A percentile compares a stretch with the other conserved stretches of the same genome.
Evolutionary conservation across 1,284 basidiomycete species (phyloP).

Genomic region (Sphagnurus paluster): DNA sequence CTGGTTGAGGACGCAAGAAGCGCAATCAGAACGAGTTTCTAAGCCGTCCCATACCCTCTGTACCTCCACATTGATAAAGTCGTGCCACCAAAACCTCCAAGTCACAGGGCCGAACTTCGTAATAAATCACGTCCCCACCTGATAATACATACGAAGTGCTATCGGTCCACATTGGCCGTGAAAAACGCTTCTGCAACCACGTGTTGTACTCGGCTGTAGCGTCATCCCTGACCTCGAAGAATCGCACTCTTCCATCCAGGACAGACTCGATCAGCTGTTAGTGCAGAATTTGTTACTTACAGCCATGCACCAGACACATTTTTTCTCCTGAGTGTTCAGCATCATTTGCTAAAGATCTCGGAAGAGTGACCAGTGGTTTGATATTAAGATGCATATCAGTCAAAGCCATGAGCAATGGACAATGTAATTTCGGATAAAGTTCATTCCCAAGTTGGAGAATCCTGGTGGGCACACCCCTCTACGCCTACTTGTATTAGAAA

Average conservation of each 20-base stretch:
- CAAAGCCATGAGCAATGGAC: too few relatives aligned
- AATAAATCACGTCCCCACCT: constrained; percentile 39
- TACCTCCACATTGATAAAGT: constrained; percentile 37
- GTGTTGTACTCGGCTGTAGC: constrained; percentile 44
- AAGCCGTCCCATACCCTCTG: constrained; percentile 21
- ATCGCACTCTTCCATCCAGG: constrained; percentile 42
- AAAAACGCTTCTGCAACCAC: constrained; percentile 46
- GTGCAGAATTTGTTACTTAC: too few relatives aligned
- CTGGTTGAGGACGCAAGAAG: constrained; percentile 10
- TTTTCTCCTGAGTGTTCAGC: constrained; percentile 36
- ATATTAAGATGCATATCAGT: too few relatives aligned
- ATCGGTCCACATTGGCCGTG: constrained; percentile 45
- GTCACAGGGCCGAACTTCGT: constrained; percentile 50
- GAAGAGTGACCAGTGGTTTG: constrained; percentile 57
- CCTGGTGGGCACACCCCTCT: too few relatives aligned
- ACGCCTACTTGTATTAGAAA: too few relatives aligned
- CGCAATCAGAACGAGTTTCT: constrained; percentile 15
- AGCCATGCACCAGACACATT: constrained; percentile 10
- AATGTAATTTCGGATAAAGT: too few relatives aligned
- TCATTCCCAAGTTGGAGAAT: constrained; percentile 56
- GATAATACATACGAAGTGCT: constrained; percentile 55
- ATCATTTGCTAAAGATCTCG: constrained; percentile 51
- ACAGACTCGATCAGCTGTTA: constrained; percentile 50
- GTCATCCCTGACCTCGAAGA: constrained; percentile 44
- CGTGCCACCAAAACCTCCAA: constrained; percentile 50